phyloP scores from a whole-genome alignment of 2,329 filamentous ascomycete genomes.

The Claviceps pazoutovae region DNA sequence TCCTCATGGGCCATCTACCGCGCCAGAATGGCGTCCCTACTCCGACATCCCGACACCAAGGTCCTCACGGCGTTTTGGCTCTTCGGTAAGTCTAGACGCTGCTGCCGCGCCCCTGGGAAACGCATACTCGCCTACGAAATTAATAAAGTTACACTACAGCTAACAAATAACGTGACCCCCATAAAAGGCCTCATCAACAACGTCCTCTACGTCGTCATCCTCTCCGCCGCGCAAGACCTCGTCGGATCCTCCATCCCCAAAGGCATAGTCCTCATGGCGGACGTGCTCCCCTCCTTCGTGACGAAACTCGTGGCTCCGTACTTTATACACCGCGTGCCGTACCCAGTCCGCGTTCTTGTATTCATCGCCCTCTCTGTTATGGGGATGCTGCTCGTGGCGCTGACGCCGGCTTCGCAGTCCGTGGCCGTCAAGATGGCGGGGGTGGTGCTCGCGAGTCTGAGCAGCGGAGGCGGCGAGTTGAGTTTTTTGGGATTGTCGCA shows the following conservation, averaged over 20 bases:
- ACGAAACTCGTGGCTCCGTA: constrained; percentile 85
- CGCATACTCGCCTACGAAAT: too few species aligned
- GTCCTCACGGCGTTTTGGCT: constrained; percentile 83
- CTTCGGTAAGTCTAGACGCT: constrained; percentile 48
- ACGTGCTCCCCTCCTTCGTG: constrained; percentile 79
- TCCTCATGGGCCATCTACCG: constrained; percentile 64
- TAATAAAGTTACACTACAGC: too few species aligned
- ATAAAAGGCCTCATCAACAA: constrained; percentile 60
- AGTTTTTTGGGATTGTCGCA: constrained; percentile 87
- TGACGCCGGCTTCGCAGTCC: constrained; percentile 53
- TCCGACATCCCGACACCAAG: constrained; percentile 53
- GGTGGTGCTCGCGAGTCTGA: constrained; percentile 71
- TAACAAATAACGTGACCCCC: neutral
- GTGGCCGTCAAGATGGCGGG: constrained; percentile 67
- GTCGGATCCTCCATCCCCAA: constrained; percentile 85
- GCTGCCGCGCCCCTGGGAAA: too few species aligned
- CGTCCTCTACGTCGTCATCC: constrained; percentile 92
- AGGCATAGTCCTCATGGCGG: constrained; percentile 80
- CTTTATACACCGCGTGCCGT: constrained; percentile 81
- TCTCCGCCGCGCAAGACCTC: constrained; percentile 88
- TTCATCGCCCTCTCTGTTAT: constrained; percentile 63
- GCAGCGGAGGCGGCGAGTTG: constrained; percentile 76
- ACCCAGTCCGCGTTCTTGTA: constrained; percentile 56
- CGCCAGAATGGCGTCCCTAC: constrained; percentile 47
- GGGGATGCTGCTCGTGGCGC: constrained; percentile 81